These are phyloP conservation scores for Umbilicus rupestris DNA, from an alignment of 164 flowering plant genomes.

Conservation along the genomic window DNA sequence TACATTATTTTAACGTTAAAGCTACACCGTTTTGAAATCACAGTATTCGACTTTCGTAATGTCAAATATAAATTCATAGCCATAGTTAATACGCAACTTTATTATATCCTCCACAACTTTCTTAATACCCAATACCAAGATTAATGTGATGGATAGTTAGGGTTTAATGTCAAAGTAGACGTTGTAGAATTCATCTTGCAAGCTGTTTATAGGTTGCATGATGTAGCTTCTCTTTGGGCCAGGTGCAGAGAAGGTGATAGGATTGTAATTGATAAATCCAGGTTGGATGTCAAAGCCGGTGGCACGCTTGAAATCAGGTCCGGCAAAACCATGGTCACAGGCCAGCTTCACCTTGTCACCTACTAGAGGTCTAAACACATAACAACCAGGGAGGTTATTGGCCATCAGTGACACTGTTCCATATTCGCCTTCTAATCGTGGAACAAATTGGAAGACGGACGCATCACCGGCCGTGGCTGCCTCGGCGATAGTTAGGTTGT, in stretches of 20 bases:
- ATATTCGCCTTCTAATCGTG: constrained; percentile 46
- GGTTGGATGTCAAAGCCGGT: constrained; percentile 40
- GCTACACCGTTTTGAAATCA: no score
- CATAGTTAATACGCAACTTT: no score
- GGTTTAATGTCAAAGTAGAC: no score
- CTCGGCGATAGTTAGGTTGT: constrained; percentile 15
- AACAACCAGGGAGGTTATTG: constrained; percentile 30
- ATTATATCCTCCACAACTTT: no score
- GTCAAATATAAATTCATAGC: no score
- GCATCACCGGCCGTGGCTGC: constrained; percentile 2
- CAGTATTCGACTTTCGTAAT: no score
- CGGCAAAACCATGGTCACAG: constrained; percentile 14
- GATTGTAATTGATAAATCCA: constrained; percentile 59
- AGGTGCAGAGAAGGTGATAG: constrained; percentile 70
- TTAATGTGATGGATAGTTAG: no score
- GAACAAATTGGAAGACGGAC: constrained; percentile 35
- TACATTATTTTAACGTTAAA: no score
- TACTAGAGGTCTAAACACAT: constrained; percentile 38
- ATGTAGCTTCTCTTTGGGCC: constrained; percentile 55
- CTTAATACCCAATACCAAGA: no score
- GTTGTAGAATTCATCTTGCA: constrained; percentile 68
- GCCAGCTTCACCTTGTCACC: constrained; percentile 31
- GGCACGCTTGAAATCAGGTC: constrained; percentile 23
- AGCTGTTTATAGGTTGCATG: constrained; percentile 52
- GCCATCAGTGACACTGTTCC: constrained; percentile 46